Evolutionary conservation across 2,329 filamentous ascomycete genomes (phyloP).

Genomic region (Fusarium torreyae): DNA sequence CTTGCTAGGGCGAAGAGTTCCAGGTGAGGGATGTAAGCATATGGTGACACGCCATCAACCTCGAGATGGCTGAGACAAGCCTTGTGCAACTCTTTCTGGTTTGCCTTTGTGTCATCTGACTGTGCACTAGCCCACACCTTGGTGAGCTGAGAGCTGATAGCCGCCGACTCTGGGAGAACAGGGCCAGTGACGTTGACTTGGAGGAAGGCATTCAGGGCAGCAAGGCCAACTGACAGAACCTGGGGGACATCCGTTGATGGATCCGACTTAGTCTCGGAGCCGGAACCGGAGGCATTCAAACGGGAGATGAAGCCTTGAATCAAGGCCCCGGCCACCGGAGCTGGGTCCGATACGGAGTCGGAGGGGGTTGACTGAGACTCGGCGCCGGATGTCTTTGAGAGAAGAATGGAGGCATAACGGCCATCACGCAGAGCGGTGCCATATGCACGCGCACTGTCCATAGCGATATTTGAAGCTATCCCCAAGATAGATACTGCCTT

Average conservation of each 20-base stretch:
- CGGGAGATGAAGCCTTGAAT: conserved; percentile 39
- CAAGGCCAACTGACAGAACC: conserved; percentile 52
- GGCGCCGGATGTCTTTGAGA: conserved; percentile 33
- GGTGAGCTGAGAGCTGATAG: conserved; percentile 58
- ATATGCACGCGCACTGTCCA: conserved; percentile 13
- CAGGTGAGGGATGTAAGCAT: conserved; percentile 85
- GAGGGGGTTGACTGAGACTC: conserved; percentile 32
- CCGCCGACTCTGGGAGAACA: conserved; percentile 65
- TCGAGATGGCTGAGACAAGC: conserved; percentile 78
- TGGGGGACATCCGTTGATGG: conserved; percentile 23
- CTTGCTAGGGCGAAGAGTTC: conserved; percentile 86
- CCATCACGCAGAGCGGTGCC: conserved; percentile 47
- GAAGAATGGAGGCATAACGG: conserved; percentile 45
- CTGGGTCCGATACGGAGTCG: conserved; percentile 41
- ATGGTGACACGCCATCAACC: conserved; percentile 88
- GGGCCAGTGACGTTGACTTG: conserved; percentile 92
- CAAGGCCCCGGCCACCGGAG: conserved; percentile 42
- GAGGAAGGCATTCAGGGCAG: conserved; percentile 79
- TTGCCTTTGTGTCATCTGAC: conserved; percentile 7
- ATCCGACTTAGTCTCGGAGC: conserved; percentile 10
- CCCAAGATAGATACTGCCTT: neutral
- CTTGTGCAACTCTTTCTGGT: conserved; percentile 63
- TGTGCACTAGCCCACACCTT: conserved; percentile 55
- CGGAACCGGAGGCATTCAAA: conserved; percentile 22
- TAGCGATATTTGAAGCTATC: conserved; percentile 13